Conservation (phyloP, 768 basidiomycete genomes). For the Pilatotrama ljubarskyi region DNA sequence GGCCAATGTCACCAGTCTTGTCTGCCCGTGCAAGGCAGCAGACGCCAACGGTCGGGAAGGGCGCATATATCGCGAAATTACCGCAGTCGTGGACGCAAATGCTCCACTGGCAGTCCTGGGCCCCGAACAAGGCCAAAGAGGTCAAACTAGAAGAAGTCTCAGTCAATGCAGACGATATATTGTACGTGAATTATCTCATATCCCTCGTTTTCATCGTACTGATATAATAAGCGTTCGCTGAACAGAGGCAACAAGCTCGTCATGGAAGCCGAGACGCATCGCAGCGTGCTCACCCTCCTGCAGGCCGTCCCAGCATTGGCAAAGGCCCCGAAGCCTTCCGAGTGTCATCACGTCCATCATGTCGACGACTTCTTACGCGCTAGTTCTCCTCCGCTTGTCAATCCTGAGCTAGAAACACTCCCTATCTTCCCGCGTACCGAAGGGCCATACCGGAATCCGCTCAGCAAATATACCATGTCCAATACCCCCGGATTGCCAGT, state of each 20-base stretch:
- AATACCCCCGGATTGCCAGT: too few relatives aligned
- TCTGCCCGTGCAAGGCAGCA: constrained; percentile 47
- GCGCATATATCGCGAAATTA: constrained; percentile 34
- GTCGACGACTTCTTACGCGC: constrained; percentile 34
- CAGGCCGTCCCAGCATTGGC: constrained; percentile 25
- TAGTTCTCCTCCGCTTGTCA: constrained; percentile 30
- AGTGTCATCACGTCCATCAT: not conserved
- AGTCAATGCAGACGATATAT: constrained; percentile 36
- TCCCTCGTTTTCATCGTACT: not conserved
- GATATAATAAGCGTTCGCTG: not conserved
- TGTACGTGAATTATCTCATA: constrained; percentile 37
- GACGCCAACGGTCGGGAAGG: constrained; percentile 44
- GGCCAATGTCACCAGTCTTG: constrained; percentile 46
- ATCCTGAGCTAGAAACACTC: constrained; percentile 36
- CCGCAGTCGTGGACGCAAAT: constrained; percentile 20
- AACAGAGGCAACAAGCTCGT: constrained; percentile 35
- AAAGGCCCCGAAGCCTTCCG: not conserved
- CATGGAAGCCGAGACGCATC: constrained; percentile 30
- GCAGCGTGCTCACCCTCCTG: constrained; percentile 31
- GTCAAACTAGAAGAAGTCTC: not conserved
- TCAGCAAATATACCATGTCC: not conserved
- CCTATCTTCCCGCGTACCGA: constrained; percentile 48
- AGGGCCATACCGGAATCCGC: not conserved
- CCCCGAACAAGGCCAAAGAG: not conserved
- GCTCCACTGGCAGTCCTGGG: not conserved